Percentiles rank a stretch among this genome's conserved stretches.
Evolutionary conservation across 2,329 filamentous ascomycete genomes (phyloP).

Genomic region (Ceratocystis papillata): DNA sequence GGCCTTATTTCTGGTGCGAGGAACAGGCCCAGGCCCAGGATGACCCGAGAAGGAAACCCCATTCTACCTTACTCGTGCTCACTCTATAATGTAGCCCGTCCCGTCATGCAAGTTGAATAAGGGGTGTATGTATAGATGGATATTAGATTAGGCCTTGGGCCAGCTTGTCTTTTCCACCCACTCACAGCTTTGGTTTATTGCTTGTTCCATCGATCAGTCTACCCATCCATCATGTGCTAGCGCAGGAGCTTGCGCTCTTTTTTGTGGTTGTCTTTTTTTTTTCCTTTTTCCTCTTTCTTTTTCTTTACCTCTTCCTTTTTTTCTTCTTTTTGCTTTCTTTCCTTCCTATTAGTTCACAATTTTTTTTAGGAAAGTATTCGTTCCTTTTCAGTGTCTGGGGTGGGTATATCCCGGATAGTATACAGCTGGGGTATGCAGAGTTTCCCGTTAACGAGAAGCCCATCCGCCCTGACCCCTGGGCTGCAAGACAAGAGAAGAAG

Average conservation of each 20-base stretch:
- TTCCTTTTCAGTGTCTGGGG: conserved; percentile 2
- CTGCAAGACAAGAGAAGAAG: not conserved
- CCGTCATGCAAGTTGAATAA: not conserved
- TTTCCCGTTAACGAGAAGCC: not conserved
- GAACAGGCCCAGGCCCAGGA: not conserved
- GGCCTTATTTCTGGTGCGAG: not conserved
- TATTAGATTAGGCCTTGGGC: no score
- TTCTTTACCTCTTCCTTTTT: not conserved
- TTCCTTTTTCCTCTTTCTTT: not conserved
- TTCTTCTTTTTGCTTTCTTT: not conserved
- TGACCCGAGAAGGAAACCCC: not conserved
- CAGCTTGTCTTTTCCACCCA: no score
- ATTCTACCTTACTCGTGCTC: not conserved
- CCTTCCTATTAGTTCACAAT: not conserved
- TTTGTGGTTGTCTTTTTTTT: not conserved
- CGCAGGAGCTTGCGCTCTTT: not conserved
- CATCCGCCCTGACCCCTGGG: not conserved
- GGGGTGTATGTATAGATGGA: not conserved
- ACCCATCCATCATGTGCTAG: not conserved
- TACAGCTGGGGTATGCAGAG: conserved; percentile 4
- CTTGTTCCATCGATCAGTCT: not conserved
- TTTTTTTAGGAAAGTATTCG: not conserved
- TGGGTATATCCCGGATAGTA: conserved; percentile 11
- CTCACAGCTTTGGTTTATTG: not conserved
- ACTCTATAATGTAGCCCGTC: not conserved